A percentile compares a stretch with the other conserved stretches of the same genome.
Evolutionary conservation across 306 rosid genomes (phyloP).

Genomic region (Biancaea sappan): DNA sequence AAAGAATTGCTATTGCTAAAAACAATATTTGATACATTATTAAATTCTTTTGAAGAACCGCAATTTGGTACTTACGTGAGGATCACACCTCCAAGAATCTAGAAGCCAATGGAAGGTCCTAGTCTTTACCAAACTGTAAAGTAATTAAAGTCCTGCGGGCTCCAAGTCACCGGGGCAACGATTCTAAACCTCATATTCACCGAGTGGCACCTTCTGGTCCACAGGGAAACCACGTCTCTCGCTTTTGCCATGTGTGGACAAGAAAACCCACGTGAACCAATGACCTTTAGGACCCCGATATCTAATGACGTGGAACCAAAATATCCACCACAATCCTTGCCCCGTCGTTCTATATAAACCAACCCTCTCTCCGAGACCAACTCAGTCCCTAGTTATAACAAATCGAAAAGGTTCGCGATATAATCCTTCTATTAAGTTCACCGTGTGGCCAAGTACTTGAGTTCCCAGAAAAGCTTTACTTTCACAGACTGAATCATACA

Average conservation of each 20-base stretch:
- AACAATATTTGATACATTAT: too few species aligned
- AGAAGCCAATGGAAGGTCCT: constrained; percentile 23
- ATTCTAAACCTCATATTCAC: constrained; percentile 26
- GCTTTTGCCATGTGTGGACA: constrained; percentile 42
- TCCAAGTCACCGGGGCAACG: constrained; percentile 2
- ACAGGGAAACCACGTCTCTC: constrained; percentile 38
- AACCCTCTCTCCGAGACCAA: background rate
- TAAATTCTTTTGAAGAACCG: background rate
- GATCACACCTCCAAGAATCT: background rate
- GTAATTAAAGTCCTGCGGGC: background rate
- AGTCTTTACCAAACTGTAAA: background rate
- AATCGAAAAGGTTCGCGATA: too few species aligned
- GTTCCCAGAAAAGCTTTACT: too few species aligned
- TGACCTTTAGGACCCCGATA: constrained; percentile 26
- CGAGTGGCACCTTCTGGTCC: background rate
- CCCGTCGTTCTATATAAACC: constrained; percentile 34
- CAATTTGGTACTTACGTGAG: background rate
- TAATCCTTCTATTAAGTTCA: background rate
- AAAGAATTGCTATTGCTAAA: too few species aligned
- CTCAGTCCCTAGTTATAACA: background rate
- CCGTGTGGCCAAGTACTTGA: too few species aligned
- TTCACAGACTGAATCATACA: background rate
- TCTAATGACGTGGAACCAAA: constrained; percentile 43
- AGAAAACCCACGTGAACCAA: constrained; percentile 50
- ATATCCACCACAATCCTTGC: constrained; percentile 40